Percentiles rank a stretch among this genome's conserved stretches.
These are phyloP conservation scores for Daldinia sp. DNA, from an alignment of 2,329 filamentous ascomycete species.

Conservation along the genomic window DNA sequence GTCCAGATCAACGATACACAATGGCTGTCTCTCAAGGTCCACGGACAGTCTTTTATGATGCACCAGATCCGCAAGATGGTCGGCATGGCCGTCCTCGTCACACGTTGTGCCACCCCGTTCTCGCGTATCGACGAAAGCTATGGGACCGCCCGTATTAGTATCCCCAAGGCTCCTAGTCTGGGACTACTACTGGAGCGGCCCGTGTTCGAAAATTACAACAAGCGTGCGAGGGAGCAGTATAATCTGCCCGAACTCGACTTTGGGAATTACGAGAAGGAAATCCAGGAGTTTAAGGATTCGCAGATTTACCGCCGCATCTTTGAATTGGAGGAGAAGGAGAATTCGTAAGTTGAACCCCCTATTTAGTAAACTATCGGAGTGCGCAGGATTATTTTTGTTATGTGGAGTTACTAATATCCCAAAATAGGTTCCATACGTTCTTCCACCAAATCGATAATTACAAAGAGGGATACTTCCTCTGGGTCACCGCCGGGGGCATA, in stretches of 20 bases:
- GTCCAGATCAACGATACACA: slow-evolving; percentile 91
- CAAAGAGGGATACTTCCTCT: slow-evolving; percentile 75
- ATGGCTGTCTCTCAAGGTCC: slow-evolving; percentile 95
- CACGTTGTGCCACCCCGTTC: slow-evolving; percentile 81
- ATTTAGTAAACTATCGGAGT: background rate
- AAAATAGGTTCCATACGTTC: slow-evolving; percentile 79
- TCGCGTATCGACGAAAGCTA: slow-evolving; percentile 79
- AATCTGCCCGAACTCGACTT: slow-evolving; percentile 79
- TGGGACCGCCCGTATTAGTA: slow-evolving; percentile 75
- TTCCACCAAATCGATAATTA: slow-evolving; percentile 83
- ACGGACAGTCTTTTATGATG: slow-evolving; percentile 99
- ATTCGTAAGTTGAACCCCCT: slow-evolving; percentile 70
- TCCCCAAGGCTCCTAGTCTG: slow-evolving; percentile 91
- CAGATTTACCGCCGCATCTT: slow-evolving; percentile 95
- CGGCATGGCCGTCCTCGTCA: slow-evolving; percentile 84
- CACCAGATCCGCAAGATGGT: slow-evolving; percentile 99
- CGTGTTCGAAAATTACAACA: slow-evolving; percentile 91
- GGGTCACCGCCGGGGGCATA: slow-evolving; percentile 75
- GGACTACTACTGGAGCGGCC: slow-evolving; percentile 89
- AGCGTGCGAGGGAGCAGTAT: slow-evolving; percentile 69
- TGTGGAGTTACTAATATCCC: slow-evolving; percentile 31
- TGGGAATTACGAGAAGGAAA: slow-evolving; percentile 75
- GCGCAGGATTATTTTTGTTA: too few species aligned
- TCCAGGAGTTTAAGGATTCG: slow-evolving; percentile 87
- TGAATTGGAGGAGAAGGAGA: slow-evolving; percentile 84